Evolutionary conservation across 176 grass and related monocot species (phyloP).

Genomic region (Olyra latifolia): DNA sequence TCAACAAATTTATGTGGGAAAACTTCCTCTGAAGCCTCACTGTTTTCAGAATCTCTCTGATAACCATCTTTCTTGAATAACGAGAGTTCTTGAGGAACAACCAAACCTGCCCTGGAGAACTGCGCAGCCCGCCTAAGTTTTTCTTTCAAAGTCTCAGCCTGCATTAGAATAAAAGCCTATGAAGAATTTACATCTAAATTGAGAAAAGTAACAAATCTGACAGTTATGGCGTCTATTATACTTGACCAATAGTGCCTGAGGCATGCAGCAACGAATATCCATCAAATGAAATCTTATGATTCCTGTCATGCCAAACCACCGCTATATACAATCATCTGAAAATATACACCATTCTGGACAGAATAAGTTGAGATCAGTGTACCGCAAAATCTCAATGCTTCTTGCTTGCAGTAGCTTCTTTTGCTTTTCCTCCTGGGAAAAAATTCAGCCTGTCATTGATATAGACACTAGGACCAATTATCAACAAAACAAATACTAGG

Average conservation of each 20-base stretch:
- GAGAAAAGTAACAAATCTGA: conserved; percentile 11
- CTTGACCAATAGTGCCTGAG: conserved; percentile 87
- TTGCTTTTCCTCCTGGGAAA: conserved; percentile 80
- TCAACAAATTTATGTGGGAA: conserved; percentile 1
- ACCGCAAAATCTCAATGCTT: conserved; percentile 77
- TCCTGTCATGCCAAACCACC: conserved; percentile 43
- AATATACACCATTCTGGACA: conserved; percentile 15
- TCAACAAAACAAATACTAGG: background rate
- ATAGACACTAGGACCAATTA: background rate
- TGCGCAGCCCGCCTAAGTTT: conserved; percentile 64
- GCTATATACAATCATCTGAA: conserved; percentile 21
- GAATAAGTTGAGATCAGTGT: conserved; percentile 33
- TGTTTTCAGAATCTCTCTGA: conserved; percentile 29
- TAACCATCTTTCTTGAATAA: conserved; percentile 55
- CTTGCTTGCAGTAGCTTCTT: conserved; percentile 71
- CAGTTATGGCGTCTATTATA: conserved; percentile 26
- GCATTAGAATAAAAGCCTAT: conserved; percentile 17
- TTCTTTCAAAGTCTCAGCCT: conserved; percentile 89
- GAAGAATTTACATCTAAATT: background rate
- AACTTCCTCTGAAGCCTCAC: conserved; percentile 19
- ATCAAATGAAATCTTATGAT: conserved; percentile 73
- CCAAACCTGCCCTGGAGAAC: conserved; percentile 75
- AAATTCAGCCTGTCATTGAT: background rate
- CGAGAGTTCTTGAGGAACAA: conserved; percentile 64
- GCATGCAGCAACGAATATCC: conserved; percentile 72